A percentile compares a stretch with the other conserved stretches of the same genome.
phyloP scores from a whole-genome alignment of 73 alveolate genomes.

The Symbiodinium pilosum region DNA sequence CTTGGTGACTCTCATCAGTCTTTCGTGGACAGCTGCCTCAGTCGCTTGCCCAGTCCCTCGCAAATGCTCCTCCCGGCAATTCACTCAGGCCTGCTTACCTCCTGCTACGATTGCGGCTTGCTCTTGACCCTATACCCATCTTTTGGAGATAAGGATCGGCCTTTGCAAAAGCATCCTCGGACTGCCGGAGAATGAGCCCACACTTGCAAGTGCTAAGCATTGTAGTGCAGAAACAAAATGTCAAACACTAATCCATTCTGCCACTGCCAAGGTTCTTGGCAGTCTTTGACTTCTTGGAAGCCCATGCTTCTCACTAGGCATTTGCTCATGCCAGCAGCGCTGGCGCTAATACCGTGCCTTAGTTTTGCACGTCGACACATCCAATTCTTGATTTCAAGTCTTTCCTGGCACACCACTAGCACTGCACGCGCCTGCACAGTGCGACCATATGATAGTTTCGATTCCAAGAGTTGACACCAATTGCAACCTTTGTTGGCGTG shows the following conservation, averaged over 20 bases:
- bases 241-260: too few relatives aligned
- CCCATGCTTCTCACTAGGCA: conserved; percentile 44
- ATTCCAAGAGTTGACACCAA: conserved; percentile 56
- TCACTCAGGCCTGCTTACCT: too few relatives aligned
- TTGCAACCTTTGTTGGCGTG: conserved; percentile 42
- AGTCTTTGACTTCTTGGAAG: conserved; percentile 44
- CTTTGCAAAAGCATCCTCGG: conserved; percentile 47
- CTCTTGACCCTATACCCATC: not conserved
- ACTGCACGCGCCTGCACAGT: conserved; percentile 18
- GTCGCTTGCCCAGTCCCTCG: not conserved
- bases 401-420: not conserved
- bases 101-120: not conserved
- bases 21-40: conserved; percentile 41
- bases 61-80: too few relatives aligned
- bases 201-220: not conserved
- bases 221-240: not conserved
- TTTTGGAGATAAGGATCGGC: conserved; percentile 14
- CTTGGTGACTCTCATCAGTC: conserved; percentile 71
- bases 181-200: not conserved
- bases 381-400: not conserved
- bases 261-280: conserved; percentile 36
- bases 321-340: conserved; percentile 20
- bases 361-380: not conserved
- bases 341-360: conserved; percentile 70
- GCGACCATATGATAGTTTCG: conserved; percentile 57